A percentile compares a stretch with the other conserved stretches of the same genome.
Evolutionary conservation across 2,329 filamentous ascomycete genomes (phyloP).

Genomic region (Fusarium sp.): DNA sequence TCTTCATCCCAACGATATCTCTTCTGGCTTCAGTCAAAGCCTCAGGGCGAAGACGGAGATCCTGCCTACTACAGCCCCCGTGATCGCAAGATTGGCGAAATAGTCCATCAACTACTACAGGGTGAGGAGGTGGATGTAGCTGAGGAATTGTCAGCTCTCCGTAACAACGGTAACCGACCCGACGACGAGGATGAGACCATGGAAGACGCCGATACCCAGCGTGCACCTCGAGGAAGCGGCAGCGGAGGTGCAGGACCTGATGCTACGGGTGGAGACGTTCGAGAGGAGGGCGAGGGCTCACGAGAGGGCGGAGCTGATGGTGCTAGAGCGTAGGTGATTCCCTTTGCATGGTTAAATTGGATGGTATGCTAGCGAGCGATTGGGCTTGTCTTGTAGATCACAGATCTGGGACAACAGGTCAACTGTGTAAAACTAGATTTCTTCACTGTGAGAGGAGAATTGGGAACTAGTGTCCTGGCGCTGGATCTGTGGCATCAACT

Average conservation of each 20-base stretch:
- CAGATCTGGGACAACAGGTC: conserved; percentile 38
- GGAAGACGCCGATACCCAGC: conserved; percentile 73
- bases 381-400: conserved; percentile 36
- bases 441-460: conserved; percentile 44
- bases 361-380: conserved; percentile 35
- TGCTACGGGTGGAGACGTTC: conserved; percentile 90
- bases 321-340: conserved; percentile 95
- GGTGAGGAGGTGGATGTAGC: conserved; percentile 88
- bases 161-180: conserved; percentile 58
- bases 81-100: conserved; percentile 86
- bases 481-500: conserved; percentile 34
- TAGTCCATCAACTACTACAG: conserved; percentile 85
- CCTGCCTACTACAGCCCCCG: conserved; percentile 83
- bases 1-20: conserved; percentile 91
- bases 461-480: conserved; percentile 41
- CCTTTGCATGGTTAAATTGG: conserved; percentile 45
- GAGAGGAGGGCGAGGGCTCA: conserved; percentile 87
- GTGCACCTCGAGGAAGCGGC: conserved; percentile 66
- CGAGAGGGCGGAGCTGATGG: conserved; percentile 96
- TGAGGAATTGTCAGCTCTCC: conserved; percentile 74
- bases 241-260: conserved; percentile 85
- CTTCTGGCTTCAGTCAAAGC: conserved; percentile 96
- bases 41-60: conserved; percentile 75
- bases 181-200: conserved; percentile 64
- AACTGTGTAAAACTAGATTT: conserved; percentile 48